Conservation (phyloP, 805 yeast genomes). For the Hanseniaspora pseudoguilliermondii region DNA sequence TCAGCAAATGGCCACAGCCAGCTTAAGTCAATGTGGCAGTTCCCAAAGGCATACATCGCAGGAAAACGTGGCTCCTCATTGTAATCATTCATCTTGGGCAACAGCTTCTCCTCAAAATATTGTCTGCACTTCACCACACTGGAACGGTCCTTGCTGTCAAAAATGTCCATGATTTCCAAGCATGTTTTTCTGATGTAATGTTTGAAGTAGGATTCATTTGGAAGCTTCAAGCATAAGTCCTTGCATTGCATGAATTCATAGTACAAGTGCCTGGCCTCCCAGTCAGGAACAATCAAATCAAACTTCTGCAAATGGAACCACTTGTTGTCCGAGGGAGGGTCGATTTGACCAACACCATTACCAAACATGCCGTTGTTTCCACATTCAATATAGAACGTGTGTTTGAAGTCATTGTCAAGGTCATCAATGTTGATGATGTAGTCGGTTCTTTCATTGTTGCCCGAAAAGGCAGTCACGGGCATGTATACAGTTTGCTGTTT, state of each 20-base stretch:
- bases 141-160: constrained; percentile 55
- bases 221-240: constrained; percentile 82
- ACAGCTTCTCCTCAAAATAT: constrained; percentile 41
- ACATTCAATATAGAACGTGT: constrained; percentile 68
- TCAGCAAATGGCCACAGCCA: constrained; percentile 99
- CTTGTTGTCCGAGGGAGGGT: constrained; percentile 60
- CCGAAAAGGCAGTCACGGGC: constrained; percentile 76
- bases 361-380: constrained; percentile 95
- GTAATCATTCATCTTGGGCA: constrained; percentile 57
- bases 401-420: constrained; percentile 40
- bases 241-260: constrained; percentile 80
- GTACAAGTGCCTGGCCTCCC: constrained; percentile 62
- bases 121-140: constrained; percentile 52
- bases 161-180: constrained; percentile 68
- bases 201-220: constrained; percentile 66
- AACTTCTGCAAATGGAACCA: constrained; percentile 56
- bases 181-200: constrained; percentile 70
- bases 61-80: constrained; percentile 34
- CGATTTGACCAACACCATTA: constrained; percentile 45
- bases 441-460: constrained; percentile 58
- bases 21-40: constrained; percentile 95
- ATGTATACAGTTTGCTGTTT: constrained; percentile 24
- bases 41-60: constrained; percentile 77
- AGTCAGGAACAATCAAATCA: constrained; percentile 69
- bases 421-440: constrained; percentile 27